Conservation (phyloP, 208 protist genomes). For the Phytomonas serpens region DNA sequence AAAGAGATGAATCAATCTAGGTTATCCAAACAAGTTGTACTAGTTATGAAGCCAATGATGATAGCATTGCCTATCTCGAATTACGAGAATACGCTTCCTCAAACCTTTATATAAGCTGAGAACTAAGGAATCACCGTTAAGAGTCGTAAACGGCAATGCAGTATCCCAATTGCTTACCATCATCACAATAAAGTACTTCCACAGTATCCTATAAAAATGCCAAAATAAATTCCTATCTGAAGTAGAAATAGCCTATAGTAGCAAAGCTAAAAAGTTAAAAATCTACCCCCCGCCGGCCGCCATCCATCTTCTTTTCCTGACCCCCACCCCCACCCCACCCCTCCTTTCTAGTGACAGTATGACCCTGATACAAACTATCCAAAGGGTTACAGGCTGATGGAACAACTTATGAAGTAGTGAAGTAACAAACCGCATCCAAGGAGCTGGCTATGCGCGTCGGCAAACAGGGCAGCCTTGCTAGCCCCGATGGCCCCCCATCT, state of each 20-base stretch:
- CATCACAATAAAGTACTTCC: neutral
- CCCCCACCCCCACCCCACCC: no score
- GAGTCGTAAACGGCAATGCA: neutral
- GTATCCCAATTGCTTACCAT: neutral
- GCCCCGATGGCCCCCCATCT: no score
- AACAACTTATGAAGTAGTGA: no score
- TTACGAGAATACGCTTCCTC: neutral
- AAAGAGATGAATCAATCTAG: neutral
- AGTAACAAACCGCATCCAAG: no score
- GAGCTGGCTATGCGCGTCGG: no score
- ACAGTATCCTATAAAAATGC: neutral
- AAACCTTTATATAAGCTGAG: neutral
- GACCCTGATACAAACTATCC: no score
- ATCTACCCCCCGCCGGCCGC: no score
- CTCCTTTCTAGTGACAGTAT: no score
- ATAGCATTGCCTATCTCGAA: neutral
- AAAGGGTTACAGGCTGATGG: no score
- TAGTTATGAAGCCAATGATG: neutral
- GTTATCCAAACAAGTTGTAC: neutral
- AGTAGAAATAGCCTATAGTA: neutral
- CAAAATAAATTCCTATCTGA: neutral
- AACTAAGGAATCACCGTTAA: neutral
- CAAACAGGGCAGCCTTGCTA: no score
- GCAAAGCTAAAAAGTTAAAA: neutral
- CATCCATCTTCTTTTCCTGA: no score